phyloP scores from a whole-genome alignment of 1,284 basidiomycete genomes.

The Leccinum subspadiceum region DNA sequence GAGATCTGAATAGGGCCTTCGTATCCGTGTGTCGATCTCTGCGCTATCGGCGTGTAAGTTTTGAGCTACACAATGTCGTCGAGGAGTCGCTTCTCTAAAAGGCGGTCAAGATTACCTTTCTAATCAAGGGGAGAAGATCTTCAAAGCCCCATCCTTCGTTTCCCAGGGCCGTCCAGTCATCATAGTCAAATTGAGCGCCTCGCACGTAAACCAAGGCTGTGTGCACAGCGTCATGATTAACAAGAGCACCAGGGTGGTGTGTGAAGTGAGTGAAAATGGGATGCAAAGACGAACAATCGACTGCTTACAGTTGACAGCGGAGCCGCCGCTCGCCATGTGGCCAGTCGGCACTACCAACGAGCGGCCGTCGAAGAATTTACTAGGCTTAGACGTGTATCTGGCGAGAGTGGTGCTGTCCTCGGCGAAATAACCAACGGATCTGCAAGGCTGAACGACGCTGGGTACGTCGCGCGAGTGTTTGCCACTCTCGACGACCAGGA shows the following conservation, averaged over 20 bases:
- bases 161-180: slow-evolving; percentile 50
- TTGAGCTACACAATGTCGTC: slow-evolving; percentile 1
- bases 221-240: neutral
- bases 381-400: slow-evolving; percentile 2
- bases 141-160: slow-evolving; percentile 52
- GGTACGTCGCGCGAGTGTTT: slow-evolving; percentile 6
- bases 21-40: slow-evolving; percentile 10
- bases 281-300: too few relatives aligned
- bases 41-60: slow-evolving; percentile 9
- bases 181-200: slow-evolving; percentile 53
- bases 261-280: neutral
- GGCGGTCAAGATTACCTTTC: neutral
- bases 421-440: slow-evolving; percentile 1
- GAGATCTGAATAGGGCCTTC: slow-evolving; percentile 7
- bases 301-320: slow-evolving; percentile 8
- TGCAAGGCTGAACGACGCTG: slow-evolving; percentile 4
- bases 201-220: slow-evolving; percentile 55
- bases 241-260: neutral
- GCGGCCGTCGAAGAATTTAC: slow-evolving; percentile 5
- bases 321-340: slow-evolving; percentile 5
- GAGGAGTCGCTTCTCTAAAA: neutral
- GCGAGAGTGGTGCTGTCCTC: slow-evolving; percentile 1
- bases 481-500: slow-evolving; percentile 1
- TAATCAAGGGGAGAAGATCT: slow-evolving; percentile 11
- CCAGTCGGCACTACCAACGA: slow-evolving; percentile 2